These are phyloP conservation scores for Boletellus sp. DNA, from an alignment of 768 basidiomycete species.

Conservation along the genomic window DNA sequence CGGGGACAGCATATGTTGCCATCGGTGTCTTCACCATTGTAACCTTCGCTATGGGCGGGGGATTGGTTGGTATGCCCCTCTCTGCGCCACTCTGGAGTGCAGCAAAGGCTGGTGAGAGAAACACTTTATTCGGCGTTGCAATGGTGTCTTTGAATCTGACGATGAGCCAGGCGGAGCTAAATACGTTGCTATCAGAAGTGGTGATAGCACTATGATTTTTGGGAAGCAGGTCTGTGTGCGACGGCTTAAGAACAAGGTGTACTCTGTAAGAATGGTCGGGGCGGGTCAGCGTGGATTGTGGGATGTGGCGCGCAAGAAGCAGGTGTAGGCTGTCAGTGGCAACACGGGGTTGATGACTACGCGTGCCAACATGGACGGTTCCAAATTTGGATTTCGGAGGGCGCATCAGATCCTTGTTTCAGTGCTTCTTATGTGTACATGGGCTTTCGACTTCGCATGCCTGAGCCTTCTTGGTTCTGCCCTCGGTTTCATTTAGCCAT, in stretches of 20 bases:
- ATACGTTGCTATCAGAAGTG: slow-evolving; percentile 6
- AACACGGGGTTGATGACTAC: too few relatives aligned
- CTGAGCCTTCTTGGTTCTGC: too few relatives aligned
- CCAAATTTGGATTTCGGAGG: too few relatives aligned
- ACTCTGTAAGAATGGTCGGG: slow-evolving; percentile 14
- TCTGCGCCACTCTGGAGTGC: slow-evolving; percentile 9
- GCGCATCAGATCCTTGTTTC: too few relatives aligned
- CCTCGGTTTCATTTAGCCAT: too few relatives aligned
- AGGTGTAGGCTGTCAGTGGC: too few relatives aligned
- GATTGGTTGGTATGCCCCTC: not conserved
- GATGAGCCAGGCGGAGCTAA: slow-evolving; percentile 5
- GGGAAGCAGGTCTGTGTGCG: slow-evolving; percentile 21
- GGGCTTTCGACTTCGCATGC: too few relatives aligned
- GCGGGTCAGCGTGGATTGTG: slow-evolving; percentile 9
- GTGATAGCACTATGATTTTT: slow-evolving; percentile 6
- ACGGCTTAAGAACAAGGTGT: slow-evolving; percentile 17
- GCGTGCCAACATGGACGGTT: too few relatives aligned
- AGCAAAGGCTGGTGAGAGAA: slow-evolving; percentile 11
- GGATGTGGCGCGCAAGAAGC: slow-evolving; percentile 14
- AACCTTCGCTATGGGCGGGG: slow-evolving; percentile 8
- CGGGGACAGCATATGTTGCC: slow-evolving; percentile 19
- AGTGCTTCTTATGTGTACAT: too few relatives aligned
- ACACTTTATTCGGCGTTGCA: too few relatives aligned
- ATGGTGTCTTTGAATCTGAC: not conserved
- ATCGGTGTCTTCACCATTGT: slow-evolving; percentile 1